Conservation (phyloP, 306 rosid species). For the Lablab purpureus region DNA sequence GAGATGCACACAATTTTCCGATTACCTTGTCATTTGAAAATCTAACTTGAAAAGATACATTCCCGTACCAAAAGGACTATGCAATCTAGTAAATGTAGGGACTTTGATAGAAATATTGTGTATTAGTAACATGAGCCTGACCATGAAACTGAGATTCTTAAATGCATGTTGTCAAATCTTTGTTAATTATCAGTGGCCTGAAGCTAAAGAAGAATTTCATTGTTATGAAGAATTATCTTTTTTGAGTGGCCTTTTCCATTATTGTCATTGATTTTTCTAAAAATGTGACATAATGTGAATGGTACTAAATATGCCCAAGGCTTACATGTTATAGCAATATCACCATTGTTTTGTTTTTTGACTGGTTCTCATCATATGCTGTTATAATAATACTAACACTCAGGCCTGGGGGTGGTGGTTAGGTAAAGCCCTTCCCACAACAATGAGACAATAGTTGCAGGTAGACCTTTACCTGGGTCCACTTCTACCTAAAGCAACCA, state of each 20-base stretch:
- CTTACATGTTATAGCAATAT: slow-evolving; percentile 18
- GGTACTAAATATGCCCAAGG: slow-evolving; percentile 15
- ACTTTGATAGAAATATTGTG: slow-evolving; percentile 27
- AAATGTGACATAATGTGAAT: slow-evolving; percentile 5
- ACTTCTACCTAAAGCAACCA: background rate
- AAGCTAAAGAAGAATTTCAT: slow-evolving; percentile 29
- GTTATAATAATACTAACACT: background rate
- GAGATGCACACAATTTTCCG: background rate
- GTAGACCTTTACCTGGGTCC: slow-evolving; percentile 13
- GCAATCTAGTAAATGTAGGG: slow-evolving; percentile 24
- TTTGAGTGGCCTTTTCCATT: slow-evolving; percentile 23
- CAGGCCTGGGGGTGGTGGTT: background rate
- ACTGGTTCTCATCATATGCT: background rate
- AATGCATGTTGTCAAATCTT: slow-evolving; percentile 17
- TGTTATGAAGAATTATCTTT: slow-evolving; percentile 26
- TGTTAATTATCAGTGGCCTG: slow-evolving; percentile 28
- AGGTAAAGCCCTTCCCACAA: background rate
- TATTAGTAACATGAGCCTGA: slow-evolving; percentile 6
- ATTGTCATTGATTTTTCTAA: slow-evolving; percentile 1
- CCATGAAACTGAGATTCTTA: slow-evolving; percentile 1
- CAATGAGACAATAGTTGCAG: background rate
- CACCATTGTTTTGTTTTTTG: background rate
- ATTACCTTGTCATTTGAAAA: background rate
- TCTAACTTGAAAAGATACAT: background rate
- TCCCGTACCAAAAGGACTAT: background rate